phyloP scores from a whole-genome alignment of 139 green algal genomes.

The Micromonas pusilla region DNA sequence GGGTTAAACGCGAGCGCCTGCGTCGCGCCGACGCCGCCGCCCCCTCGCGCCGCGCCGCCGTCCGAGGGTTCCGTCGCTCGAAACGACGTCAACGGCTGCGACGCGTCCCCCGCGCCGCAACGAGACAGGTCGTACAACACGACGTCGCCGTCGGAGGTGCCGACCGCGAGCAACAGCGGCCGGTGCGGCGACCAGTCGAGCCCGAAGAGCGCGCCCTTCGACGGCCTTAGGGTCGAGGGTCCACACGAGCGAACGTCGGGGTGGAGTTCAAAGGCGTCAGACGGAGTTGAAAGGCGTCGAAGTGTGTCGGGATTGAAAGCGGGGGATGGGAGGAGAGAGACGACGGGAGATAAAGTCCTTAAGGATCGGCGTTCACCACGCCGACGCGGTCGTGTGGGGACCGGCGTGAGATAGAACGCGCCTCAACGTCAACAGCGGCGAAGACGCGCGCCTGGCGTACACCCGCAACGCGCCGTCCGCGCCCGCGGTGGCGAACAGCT shows the following conservation, averaged over 20 bases:
- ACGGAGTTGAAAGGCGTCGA: too few species aligned
- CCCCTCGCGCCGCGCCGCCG: too few species aligned
- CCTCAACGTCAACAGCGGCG: conserved; percentile 47
- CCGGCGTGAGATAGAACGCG: too few species aligned
- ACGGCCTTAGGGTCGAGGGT: too few species aligned
- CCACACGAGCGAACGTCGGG: too few species aligned
- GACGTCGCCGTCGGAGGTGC: conserved; percentile 29
- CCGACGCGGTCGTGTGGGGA: too few species aligned
- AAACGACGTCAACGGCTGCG: not conserved
- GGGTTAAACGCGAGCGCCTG: conserved; percentile 50
- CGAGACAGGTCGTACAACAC: conserved; percentile 56
- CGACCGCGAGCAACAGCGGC: conserved; percentile 53
- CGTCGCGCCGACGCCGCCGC: conserved; percentile 26
- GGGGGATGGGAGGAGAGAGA: too few species aligned
- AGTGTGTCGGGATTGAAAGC: too few species aligned
- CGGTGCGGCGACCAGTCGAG: conserved; percentile 49
- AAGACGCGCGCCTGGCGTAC: conserved; percentile 41
- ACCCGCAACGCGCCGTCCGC: conserved; percentile 49
- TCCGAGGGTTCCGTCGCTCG: too few species aligned
- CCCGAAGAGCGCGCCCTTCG: conserved; percentile 39
- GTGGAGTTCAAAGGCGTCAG: too few species aligned
- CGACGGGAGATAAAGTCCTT: too few species aligned
- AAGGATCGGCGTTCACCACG: too few species aligned
- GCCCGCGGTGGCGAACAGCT: conserved; percentile 33
- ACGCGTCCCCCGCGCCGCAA: not conserved